Conservation (phyloP, 2,329 filamentous ascomycete species). For the Pyrenophora tritici-repentis region DNA sequence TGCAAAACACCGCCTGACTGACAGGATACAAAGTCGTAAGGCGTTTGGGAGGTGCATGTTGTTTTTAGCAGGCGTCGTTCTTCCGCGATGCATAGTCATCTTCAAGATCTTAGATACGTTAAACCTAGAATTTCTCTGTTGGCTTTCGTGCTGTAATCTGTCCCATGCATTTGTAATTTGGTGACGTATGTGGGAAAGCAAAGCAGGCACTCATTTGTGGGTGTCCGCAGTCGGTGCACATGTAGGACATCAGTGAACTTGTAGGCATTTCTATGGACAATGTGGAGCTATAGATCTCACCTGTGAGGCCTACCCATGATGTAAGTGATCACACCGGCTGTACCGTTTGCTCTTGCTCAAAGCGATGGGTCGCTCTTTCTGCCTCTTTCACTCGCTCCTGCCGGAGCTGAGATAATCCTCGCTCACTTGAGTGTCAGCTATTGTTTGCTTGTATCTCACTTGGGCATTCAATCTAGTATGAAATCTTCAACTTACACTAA, state of each 20-base stretch:
- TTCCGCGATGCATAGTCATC: not conserved
- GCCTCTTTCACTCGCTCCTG: not conserved
- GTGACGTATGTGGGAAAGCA: too few relatives aligned
- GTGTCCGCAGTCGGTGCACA: too few relatives aligned
- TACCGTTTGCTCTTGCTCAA: slow-evolving; percentile 3
- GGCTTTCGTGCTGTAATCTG: not conserved
- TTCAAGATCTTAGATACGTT: slow-evolving; percentile 8
- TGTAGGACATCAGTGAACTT: too few relatives aligned
- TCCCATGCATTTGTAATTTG: too few relatives aligned
- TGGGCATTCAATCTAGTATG: not conserved
- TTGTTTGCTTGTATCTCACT: not conserved
- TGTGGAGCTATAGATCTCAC: too few relatives aligned
- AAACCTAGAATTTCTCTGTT: not conserved
- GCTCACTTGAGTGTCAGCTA: not conserved
- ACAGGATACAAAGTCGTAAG: slow-evolving; percentile 8
- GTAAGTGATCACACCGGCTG: too few relatives aligned
- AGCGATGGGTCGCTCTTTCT: slow-evolving; percentile 1
- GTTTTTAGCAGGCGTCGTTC: not conserved
- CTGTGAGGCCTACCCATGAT: too few relatives aligned
- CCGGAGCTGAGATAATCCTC: not conserved
- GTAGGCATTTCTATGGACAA: too few relatives aligned
- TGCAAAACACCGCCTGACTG: slow-evolving; percentile 3
- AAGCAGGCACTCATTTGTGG: too few relatives aligned
- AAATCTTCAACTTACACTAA: not conserved
- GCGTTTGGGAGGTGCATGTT: slow-evolving; percentile 5